Evolutionary conservation across 805 yeast genomes (phyloP), one percentile per base, ranked within the genome.

Genomic region (Teunomyces barrocoloradensis): DNA sequence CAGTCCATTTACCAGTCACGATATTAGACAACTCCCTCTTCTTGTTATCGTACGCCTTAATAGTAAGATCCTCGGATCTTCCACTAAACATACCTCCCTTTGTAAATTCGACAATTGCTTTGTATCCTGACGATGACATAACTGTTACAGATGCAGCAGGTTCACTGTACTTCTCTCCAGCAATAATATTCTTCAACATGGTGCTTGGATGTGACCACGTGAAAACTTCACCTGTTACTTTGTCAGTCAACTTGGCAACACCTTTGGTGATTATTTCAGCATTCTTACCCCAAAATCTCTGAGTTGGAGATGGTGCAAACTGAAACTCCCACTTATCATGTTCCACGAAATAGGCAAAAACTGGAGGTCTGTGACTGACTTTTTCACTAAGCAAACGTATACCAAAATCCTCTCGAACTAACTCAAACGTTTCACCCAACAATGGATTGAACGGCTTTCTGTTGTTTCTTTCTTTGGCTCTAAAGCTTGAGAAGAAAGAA

Each of bases 391-490:
- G 55, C 36, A 87, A 64, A 55, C 98, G 71, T 54, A 84, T 76
- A 0, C 91, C 91, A 43, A 78, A 66, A 58, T 89, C 96, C 51
- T 89, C 96, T 35, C 96, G 77, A 1, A 89, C 94, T 37, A 89
- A 72, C 65, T 94, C 99, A 64, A 67, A 94, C 0, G 97, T 91
- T 63, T 94, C 99, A 17, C 98, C 97, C 15, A 94, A 70, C 44
- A 94, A 73, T 7, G 99, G 98, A 61, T 90, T 94, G 68, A 94
- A 94, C 1, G 99, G 98, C 61, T 94, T 94, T 53, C 99, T 77
- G 34, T 79, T 64, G 45, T 85, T 82, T 56, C 99, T 77, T 42
- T 82, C 84, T 57, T 87, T 90, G 30, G 80, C 79, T 49, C 97
- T 73, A 56, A 81, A 77, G 9, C 86, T 74, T 0, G 97, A 82